Conservation (phyloP, 768 basidiomycete species). For the Tylopilus intermedius region DNA sequence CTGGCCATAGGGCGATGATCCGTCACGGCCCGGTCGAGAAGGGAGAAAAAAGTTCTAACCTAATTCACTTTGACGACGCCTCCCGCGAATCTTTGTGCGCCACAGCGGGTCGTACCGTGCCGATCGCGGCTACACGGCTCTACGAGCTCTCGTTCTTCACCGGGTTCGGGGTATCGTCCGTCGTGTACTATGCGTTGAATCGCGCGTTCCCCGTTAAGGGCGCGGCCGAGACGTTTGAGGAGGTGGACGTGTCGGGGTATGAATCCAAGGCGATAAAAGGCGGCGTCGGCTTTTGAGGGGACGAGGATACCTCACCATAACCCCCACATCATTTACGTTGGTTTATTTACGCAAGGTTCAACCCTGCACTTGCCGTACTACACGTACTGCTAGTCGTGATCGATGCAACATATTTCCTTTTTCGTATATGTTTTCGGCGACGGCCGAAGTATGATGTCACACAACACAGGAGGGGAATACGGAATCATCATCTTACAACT, state of each 20-base stretch:
- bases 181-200: conserved; percentile 61
- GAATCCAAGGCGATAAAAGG: neutral
- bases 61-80: neutral
- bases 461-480: neutral
- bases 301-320: neutral
- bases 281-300: neutral
- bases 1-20: neutral
- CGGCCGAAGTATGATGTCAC: conserved; percentile 27
- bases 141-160: conserved; percentile 81
- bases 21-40: neutral
- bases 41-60: neutral
- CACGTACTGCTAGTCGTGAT: neutral
- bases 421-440: conserved; percentile 18
- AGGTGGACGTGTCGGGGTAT: conserved; percentile 48
- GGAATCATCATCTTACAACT: too few species aligned
- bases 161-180: conserved; percentile 66
- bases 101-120: conserved; percentile 54
- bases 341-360: neutral
- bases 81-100: neutral
- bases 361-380: neutral
- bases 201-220: conserved; percentile 57
- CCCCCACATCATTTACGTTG: neutral
- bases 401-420: conserved; percentile 6
- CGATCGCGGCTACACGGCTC: conserved; percentile 64
- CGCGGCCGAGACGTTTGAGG: conserved; percentile 42